Evolutionary conservation across 164 flowering plant species (phyloP).

Genomic region (Magnolia sinica): DNA sequence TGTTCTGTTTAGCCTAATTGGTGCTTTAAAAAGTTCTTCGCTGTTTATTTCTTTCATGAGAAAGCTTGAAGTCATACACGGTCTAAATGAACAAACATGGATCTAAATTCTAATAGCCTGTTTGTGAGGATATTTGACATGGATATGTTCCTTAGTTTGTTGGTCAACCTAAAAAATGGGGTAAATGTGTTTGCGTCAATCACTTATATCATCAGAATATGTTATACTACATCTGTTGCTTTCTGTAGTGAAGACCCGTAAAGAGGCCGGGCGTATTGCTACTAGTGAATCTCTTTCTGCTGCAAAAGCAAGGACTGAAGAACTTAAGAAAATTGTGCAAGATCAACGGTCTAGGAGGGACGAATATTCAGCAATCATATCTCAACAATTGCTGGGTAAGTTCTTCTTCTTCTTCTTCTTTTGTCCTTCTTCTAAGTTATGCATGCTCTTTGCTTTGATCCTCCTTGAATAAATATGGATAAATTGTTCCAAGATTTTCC

Average conservation of each 20-base stretch:
- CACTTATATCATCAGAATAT: background rate
- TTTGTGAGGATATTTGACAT: background rate
- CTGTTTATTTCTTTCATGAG: too few relatives aligned
- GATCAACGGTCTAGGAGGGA: slow-evolving; percentile 54
- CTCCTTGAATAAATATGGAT: background rate
- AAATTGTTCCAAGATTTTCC: background rate
- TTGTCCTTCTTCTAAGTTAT: background rate
- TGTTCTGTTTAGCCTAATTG: too few relatives aligned
- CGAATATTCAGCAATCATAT: slow-evolving; percentile 49
- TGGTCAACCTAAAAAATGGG: background rate
- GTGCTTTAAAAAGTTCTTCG: too few relatives aligned
- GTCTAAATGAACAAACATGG: too few relatives aligned
- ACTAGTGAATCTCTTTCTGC: slow-evolving; percentile 50
- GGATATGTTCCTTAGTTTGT: too few relatives aligned
- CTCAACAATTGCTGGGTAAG: slow-evolving; percentile 55
- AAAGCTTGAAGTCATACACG: too few relatives aligned
- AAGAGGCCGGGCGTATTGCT: slow-evolving; percentile 70
- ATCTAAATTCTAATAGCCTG: too few relatives aligned
- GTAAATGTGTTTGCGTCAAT: background rate
- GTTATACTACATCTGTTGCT: slow-evolving; percentile 9
- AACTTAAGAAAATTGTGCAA: slow-evolving; percentile 44
- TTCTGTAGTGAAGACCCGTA: slow-evolving; percentile 70
- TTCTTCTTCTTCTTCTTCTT: background rate
- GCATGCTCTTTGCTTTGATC: background rate
- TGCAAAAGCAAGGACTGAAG: slow-evolving; percentile 53